Evolutionary conservation across 2,329 filamentous ascomycete species (phyloP), one percentile per base, ranked within the genome.

Genomic region (Penicillium hordei): DNA sequence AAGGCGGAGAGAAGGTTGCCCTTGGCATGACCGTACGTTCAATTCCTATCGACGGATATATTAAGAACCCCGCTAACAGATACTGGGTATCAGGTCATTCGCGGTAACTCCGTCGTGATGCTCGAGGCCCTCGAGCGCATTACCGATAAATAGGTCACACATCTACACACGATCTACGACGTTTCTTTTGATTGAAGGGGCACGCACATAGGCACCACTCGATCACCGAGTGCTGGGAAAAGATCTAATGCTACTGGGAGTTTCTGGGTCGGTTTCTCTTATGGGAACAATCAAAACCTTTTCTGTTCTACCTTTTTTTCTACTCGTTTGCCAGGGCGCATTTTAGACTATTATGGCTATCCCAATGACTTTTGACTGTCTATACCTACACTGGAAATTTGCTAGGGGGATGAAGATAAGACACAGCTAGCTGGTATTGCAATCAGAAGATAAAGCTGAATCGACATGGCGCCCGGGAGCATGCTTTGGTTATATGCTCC

Each of bases 41-140:
- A 43, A 27, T 13, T 19, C 15, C 6, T 8, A 21, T 23, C 17
- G 8, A 31, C 7, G 19, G 9, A 7, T 6, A 7, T 6, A 5
- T 21, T 6, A 3, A 8, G 39, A 33, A 21, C 15, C 12, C 23
- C n/a, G 9, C 64, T 66, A 58, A 65, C 51, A 8, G 33, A 25
- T 25, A n/a, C 6, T 29, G 13, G 29, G 27, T 25, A 38, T 27
- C 29, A 92, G 89, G 90, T 97, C 64, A 97, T 99, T 70, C 90
- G 95, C 68, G 94, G 94, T 64, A 99, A 99, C 79, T 96, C 93
- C 2, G 93, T 99, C 27, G 93, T 99, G 55, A 97, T 99, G 93
- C 85, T 99, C 55, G 95, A 99, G 79, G 76, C 76, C 39, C 66
- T 78, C 17, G 76, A 78, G 61, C 75, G 76, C 58, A 78, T 78